Conservation (phyloP, 208 protist genomes). For the Crithidia bombi region DNA sequence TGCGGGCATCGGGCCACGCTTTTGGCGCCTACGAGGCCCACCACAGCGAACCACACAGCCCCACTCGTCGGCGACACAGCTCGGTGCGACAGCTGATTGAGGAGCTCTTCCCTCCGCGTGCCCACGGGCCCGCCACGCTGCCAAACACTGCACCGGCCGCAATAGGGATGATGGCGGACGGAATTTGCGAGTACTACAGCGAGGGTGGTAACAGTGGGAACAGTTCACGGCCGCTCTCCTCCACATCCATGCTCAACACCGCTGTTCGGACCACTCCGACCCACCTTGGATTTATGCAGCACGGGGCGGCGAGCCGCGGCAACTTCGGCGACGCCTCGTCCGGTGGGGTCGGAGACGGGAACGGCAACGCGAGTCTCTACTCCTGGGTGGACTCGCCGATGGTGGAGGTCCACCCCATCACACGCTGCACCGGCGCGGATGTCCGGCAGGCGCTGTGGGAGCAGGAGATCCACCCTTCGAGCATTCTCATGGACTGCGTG, state of each 20-base stretch:
- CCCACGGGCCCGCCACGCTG: constrained; percentile 11
- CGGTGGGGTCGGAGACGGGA: background rate
- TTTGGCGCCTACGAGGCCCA: constrained; percentile 15
- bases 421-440: constrained; percentile 78
- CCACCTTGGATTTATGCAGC: constrained; percentile 1
- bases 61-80: constrained; percentile 32
- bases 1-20: background rate
- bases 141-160: background rate
- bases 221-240: background rate
- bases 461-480: constrained; percentile 59
- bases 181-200: constrained; percentile 5
- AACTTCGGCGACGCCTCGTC: background rate
- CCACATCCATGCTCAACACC: constrained; percentile 12
- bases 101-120: constrained; percentile 67
- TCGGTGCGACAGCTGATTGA: constrained; percentile 80
- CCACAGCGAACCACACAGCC: constrained; percentile 15
- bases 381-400: constrained; percentile 44
- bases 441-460: constrained; percentile 89
- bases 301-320: background rate
- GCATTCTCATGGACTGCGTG: constrained; percentile 75
- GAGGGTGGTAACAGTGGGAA: background rate
- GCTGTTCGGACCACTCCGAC: constrained; percentile 5
- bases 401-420: constrained; percentile 84
- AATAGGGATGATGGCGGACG: constrained; percentile 9
- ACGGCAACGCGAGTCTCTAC: background rate